These are phyloP conservation scores for Vaccinium macrocarpon DNA, from an alignment of 148 eudicot genomes.

Conservation along the genomic window DNA sequence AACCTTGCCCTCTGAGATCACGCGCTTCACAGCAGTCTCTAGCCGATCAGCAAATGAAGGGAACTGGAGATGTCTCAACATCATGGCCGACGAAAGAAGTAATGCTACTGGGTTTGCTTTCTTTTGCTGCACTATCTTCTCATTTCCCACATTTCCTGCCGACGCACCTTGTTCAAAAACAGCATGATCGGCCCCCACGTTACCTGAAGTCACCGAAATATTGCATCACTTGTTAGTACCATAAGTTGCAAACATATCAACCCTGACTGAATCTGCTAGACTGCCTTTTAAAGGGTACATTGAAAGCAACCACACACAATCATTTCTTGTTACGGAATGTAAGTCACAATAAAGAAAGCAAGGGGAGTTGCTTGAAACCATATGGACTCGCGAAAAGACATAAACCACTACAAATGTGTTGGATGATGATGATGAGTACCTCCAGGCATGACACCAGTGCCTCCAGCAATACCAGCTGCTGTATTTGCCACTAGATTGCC, in stretches of 20 bases:
- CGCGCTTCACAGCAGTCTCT: constrained; percentile 52
- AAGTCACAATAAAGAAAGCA: not conserved
- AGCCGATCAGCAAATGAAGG: constrained; percentile 57
- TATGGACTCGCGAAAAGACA: not conserved
- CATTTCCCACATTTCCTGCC: constrained; percentile 52
- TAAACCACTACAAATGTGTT: not conserved
- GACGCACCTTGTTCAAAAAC: constrained; percentile 61
- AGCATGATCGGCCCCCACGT: constrained; percentile 49
- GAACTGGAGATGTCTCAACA: constrained; percentile 57
- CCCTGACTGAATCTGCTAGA: not conserved
- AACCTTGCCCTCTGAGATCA: constrained; percentile 42
- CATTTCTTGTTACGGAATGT: not conserved
- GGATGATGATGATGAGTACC: constrained; percentile 24
- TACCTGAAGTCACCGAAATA: constrained; percentile 23
- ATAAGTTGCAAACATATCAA: not conserved
- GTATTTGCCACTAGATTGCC: constrained; percentile 57
- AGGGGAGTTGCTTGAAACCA: not conserved
- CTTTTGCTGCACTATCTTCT: constrained; percentile 31
- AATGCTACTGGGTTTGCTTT: constrained; percentile 57
- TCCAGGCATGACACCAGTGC: constrained; percentile 64
- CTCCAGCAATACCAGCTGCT: constrained; percentile 67
- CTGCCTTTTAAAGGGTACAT: not conserved
- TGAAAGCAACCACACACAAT: not conserved
- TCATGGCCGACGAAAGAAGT: constrained; percentile 57
- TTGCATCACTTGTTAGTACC: not conserved